These are phyloP conservation scores for Phytophthora syringae DNA, from an alignment of 352 stramenopile species.

Conservation along the genomic window DNA sequence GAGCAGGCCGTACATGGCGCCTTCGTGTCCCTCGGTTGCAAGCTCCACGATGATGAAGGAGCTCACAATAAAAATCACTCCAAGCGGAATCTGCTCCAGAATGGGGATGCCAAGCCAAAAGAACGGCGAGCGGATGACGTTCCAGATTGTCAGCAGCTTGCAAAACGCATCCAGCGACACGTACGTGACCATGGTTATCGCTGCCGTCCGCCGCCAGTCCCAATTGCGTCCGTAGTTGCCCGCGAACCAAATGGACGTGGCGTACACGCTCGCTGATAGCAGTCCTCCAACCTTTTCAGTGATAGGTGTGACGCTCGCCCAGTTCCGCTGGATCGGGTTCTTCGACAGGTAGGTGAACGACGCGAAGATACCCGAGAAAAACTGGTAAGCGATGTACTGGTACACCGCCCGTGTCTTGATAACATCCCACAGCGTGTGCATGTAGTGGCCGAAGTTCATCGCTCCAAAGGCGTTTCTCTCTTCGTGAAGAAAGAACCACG, in stretches of 20 bases:
- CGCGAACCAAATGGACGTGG: constrained; percentile 50
- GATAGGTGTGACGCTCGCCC: constrained; percentile 46
- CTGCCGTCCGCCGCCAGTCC: constrained; percentile 54
- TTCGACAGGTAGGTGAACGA: constrained; percentile 48
- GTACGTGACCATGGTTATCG: constrained; percentile 38
- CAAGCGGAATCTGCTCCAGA: constrained; percentile 52
- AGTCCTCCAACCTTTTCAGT: constrained; percentile 48
- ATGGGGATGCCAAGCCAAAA: constrained; percentile 59
- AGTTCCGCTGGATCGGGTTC: constrained; percentile 53
- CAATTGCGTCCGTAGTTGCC: constrained; percentile 61
- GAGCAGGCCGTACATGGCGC: constrained; percentile 68
- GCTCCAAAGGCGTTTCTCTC: constrained; percentile 32
- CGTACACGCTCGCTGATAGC: constrained; percentile 42
- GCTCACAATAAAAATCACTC: constrained; percentile 60
- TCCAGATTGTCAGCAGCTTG: constrained; percentile 57
- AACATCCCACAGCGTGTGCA: constrained; percentile 53
- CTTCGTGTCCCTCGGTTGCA: constrained; percentile 59
- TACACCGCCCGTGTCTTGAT: constrained; percentile 55
- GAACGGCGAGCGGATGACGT: constrained; percentile 54
- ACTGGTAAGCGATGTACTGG: constrained; percentile 51
- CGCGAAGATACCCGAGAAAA: constrained; percentile 48
- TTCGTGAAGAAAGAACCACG: constrained; percentile 53
- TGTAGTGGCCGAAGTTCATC: constrained; percentile 51
- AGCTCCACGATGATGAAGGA: constrained; percentile 72
- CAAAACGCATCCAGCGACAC: constrained; percentile 47